Conservation (phyloP, 2,329 filamentous ascomycete species). For the Hortaea werneckii region DNA sequence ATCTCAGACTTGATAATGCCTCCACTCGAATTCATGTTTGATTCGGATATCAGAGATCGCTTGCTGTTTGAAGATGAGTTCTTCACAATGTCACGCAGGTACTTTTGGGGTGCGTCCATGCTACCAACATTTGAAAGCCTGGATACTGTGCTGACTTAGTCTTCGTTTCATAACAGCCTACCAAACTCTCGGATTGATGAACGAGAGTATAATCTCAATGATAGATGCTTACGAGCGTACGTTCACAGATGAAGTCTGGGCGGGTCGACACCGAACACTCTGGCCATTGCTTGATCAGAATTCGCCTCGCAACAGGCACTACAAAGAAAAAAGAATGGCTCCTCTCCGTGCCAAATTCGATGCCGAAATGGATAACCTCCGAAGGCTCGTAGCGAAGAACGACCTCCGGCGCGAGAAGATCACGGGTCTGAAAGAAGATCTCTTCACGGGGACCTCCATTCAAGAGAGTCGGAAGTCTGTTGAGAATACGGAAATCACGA, state of each 20-base stretch:
- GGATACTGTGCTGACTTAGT: background rate
- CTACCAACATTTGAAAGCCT: constrained; percentile 11
- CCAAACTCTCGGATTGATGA: constrained; percentile 51
- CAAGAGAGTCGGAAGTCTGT: constrained; percentile 50
- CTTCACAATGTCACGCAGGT: constrained; percentile 52
- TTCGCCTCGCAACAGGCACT: constrained; percentile 37
- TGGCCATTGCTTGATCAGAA: constrained; percentile 45
- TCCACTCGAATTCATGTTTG: constrained; percentile 50
- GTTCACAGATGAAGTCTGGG: constrained; percentile 51
- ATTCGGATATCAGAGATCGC: constrained; percentile 45
- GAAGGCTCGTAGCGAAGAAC: constrained; percentile 41
- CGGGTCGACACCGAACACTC: constrained; percentile 43
- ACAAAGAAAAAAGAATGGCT: constrained; percentile 38
- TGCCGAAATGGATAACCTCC: constrained; percentile 41
- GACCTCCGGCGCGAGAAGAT: constrained; percentile 47
- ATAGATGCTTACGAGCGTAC: constrained; percentile 47
- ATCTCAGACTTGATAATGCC: constrained; percentile 52
- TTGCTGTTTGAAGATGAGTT: constrained; percentile 51
- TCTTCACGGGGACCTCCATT: constrained; percentile 54
- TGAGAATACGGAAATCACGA: constrained; percentile 41
- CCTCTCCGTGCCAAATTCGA: constrained; percentile 41
- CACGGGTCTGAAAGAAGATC: constrained; percentile 47
- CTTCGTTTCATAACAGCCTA: constrained; percentile 21
- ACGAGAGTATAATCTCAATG: constrained; percentile 50
- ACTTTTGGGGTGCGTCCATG: constrained; percentile 42